phyloP scores from a whole-genome alignment of 2,329 filamentous ascomycete species.

The Zymoseptoria crescenta region DNA sequence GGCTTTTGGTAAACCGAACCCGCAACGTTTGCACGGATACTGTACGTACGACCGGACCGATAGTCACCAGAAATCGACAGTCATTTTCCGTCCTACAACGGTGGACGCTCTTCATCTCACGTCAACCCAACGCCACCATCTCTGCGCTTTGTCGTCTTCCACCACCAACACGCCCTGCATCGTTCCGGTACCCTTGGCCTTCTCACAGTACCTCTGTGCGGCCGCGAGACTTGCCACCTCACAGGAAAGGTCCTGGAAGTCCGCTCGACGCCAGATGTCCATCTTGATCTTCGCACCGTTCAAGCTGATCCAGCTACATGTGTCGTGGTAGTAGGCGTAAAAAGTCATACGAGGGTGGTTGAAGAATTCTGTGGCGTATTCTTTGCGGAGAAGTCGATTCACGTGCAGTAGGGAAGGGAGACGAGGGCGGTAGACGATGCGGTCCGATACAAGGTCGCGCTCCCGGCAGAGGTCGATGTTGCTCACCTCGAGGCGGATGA shows the following conservation, averaged over 20 bases:
- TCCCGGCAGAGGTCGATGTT: not conserved
- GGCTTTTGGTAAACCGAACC: not conserved
- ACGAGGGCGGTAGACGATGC: not conserved
- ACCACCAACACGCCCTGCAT: not conserved
- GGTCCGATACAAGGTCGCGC: not conserved
- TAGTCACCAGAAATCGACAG: not conserved
- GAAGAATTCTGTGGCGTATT: slow-evolving; percentile 12
- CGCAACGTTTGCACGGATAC: not conserved
- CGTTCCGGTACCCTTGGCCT: not conserved
- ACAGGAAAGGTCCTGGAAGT: slow-evolving; percentile 6
- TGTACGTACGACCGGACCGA: not conserved
- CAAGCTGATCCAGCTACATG: slow-evolving; percentile 6
- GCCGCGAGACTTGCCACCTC: slow-evolving; percentile 9
- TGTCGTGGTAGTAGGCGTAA: slow-evolving; percentile 7
- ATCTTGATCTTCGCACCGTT: slow-evolving; percentile 5
- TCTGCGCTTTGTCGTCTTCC: not conserved
- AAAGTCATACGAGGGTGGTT: slow-evolving; percentile 5
- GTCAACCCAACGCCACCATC: not conserved
- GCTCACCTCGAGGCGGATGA: not conserved
- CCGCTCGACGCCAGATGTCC: slow-evolving; percentile 4
- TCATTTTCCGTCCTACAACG: not conserved
- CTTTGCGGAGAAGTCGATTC: slow-evolving; percentile 5
- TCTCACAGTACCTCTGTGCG: slow-evolving; percentile 11
- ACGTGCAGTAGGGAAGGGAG: slow-evolving; percentile 4
- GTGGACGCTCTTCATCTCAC: not conserved